A percentile compares a stretch with the other conserved stretches of the same genome.
These are phyloP conservation scores for Chytriomyces sp. DNA, from an alignment of 192 early-diverging fungal genomes.

Conservation along the genomic window DNA sequence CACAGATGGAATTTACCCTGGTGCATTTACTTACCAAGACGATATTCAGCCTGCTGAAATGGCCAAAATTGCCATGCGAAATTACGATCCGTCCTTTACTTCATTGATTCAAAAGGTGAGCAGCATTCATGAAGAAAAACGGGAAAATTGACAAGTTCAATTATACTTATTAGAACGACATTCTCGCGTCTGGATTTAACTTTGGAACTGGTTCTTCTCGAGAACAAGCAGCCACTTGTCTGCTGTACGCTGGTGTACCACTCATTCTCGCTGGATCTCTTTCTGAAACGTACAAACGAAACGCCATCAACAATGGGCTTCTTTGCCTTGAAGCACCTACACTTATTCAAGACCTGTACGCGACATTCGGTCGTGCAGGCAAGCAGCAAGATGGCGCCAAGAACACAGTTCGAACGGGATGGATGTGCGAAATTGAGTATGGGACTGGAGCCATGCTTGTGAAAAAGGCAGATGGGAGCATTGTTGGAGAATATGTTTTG, in stretches of 20 bases:
- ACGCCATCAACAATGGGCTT: slow-evolving; percentile 98
- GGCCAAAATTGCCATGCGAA: slow-evolving; percentile 97
- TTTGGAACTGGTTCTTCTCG: slow-evolving; percentile 98
- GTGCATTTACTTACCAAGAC: slow-evolving; percentile 98
- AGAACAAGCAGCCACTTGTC: slow-evolving; percentile 96
- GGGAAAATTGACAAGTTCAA: not conserved
- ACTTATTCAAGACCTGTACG: slow-evolving; percentile 76
- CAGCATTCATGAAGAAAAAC: not conserved
- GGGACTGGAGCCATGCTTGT: slow-evolving; percentile 69
- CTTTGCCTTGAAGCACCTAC: slow-evolving; percentile 86
- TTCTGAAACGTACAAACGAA: slow-evolving; percentile 98
- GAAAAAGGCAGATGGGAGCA: slow-evolving; percentile 43
- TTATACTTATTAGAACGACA: slow-evolving; percentile 61
- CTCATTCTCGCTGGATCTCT: slow-evolving; percentile 90
- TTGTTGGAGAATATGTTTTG: slow-evolving; percentile 50
- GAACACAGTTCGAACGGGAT: slow-evolving; percentile 76
- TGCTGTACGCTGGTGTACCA: slow-evolving; percentile 83
- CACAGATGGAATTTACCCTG: slow-evolving; percentile 98
- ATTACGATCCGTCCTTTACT: slow-evolving; percentile 92
- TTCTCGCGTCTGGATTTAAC: slow-evolving; percentile 92
- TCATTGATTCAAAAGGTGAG: slow-evolving; percentile 62
- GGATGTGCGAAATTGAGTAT: slow-evolving; percentile 72
- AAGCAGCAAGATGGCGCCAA: slow-evolving; percentile 16
- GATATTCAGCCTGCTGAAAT: slow-evolving; percentile 88
- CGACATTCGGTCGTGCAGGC: slow-evolving; percentile 34